phyloP scores from a whole-genome alignment of 768 basidiomycete genomes.

The Pulveroboletus sp. region DNA sequence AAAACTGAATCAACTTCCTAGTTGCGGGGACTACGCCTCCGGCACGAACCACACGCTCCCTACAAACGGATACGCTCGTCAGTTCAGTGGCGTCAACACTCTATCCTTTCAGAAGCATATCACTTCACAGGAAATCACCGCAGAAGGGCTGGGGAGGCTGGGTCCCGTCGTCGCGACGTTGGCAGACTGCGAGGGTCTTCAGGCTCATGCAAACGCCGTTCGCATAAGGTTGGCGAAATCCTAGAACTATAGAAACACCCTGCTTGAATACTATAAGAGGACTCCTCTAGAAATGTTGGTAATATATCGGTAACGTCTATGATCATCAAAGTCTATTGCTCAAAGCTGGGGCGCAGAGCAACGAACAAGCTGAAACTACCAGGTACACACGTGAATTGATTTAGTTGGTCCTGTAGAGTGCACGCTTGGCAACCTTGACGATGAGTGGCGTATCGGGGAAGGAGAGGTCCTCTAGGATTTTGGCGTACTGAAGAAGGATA shows the following conservation, averaged over 20 bases:
- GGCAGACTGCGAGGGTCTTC: slow-evolving; percentile 92
- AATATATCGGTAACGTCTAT: slow-evolving; percentile 17
- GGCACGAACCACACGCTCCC: slow-evolving; percentile 99
- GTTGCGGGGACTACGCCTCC: slow-evolving; percentile 97
- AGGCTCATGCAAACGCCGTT: slow-evolving; percentile 95
- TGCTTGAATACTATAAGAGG: not conserved
- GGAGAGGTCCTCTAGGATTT: slow-evolving; percentile 80
- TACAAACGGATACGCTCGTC: slow-evolving; percentile 93
- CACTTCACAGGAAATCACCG: slow-evolving; percentile 90
- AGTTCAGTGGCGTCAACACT: slow-evolving; percentile 98
- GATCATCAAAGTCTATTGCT: slow-evolving; percentile 17
- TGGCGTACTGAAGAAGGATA: slow-evolving; percentile 64
- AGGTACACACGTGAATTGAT: slow-evolving; percentile 40
- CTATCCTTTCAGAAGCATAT: slow-evolving; percentile 98
- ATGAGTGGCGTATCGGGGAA: slow-evolving; percentile 94
- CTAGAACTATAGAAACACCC: not conserved
- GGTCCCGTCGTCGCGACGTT: slow-evolving; percentile 87
- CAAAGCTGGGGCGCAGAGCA: slow-evolving; percentile 10
- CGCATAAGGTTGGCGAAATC: slow-evolving; percentile 60
- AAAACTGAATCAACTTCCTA: slow-evolving; percentile 30
- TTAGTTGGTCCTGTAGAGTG: slow-evolving; percentile 87
- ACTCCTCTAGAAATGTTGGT: slow-evolving; percentile 13
- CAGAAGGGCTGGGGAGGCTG: slow-evolving; percentile 66
- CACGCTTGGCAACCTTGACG: slow-evolving; percentile 92
- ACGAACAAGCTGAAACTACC: slow-evolving; percentile 11